Evolutionary conservation across 805 yeast genomes (phyloP).

Genomic region (Suhomyces vadensis): DNA sequence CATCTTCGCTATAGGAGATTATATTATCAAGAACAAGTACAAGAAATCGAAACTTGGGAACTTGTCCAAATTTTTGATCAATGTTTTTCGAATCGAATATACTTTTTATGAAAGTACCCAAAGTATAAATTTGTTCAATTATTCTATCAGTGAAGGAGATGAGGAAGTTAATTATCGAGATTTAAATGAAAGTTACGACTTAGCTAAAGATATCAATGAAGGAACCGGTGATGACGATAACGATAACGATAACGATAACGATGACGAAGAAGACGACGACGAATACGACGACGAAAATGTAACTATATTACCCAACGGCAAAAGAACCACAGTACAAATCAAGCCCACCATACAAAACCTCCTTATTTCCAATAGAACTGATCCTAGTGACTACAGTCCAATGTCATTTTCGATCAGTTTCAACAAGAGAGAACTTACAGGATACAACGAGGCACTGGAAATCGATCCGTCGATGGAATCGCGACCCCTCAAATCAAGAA

Average conservation of each 20-base stretch:
- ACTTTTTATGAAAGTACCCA: constrained; percentile 50
- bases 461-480: neutral
- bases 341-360: constrained; percentile 28
- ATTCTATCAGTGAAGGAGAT: constrained; percentile 38
- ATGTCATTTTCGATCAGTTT: constrained; percentile 33
- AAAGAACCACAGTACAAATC: constrained; percentile 11
- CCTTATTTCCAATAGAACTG: constrained; percentile 8
- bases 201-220: constrained; percentile 14
- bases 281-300: constrained; percentile 12
- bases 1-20: constrained; percentile 43
- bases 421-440: constrained; percentile 14
- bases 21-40: constrained; percentile 22
- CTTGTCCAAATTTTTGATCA: constrained; percentile 27
- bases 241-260: constrained; percentile 16
- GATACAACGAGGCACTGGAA: constrained; percentile 6
- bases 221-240: constrained; percentile 16
- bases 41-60: constrained; percentile 17
- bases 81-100: constrained; percentile 32
- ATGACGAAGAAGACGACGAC: constrained; percentile 16
- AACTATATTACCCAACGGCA: neutral
- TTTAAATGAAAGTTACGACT: constrained; percentile 37
- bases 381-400: constrained; percentile 15
- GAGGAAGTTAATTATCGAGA: constrained; percentile 47
- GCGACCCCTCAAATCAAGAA: constrained; percentile 5
- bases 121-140: constrained; percentile 48